These are phyloP conservation scores for Coffea humblotiana DNA, from an alignment of 305 asterid species.

Conservation along the genomic window DNA sequence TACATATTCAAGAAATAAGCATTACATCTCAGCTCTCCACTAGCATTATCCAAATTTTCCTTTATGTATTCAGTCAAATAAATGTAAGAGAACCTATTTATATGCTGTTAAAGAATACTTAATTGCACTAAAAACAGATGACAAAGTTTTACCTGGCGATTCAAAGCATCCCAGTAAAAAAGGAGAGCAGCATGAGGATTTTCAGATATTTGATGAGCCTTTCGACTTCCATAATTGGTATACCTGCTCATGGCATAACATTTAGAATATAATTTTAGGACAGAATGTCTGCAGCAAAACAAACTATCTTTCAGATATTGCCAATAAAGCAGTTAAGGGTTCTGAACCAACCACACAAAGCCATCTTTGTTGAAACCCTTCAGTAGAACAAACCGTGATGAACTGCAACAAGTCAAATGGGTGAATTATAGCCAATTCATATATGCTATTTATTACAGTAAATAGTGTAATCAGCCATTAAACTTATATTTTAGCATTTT, in stretches of 20 bases:
- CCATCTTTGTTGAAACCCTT: constrained; percentile 78
- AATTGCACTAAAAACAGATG: not conserved
- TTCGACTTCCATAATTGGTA: constrained; percentile 64
- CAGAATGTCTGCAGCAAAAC: not conserved
- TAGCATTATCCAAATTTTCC: not conserved
- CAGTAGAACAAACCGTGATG: constrained; percentile 89
- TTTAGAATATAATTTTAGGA: constrained; percentile 11
- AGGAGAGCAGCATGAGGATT: constrained; percentile 50
- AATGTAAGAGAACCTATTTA: not conserved
- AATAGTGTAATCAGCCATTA: not conserved
- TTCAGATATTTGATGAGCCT: constrained; percentile 42
- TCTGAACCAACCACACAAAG: constrained; percentile 75
- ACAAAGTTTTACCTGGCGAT: constrained; percentile 42
- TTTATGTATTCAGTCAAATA: not conserved
- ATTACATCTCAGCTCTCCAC: not conserved
- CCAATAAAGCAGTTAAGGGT: constrained; percentile 4
- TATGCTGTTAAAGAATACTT: not conserved
- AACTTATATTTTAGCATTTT: not conserved
- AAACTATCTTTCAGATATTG: constrained; percentile 13
- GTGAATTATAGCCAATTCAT: not conserved
- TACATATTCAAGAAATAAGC: not conserved
- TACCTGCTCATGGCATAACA: constrained; percentile 51
- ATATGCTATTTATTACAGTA: not conserved
- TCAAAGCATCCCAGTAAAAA: constrained; percentile 48
- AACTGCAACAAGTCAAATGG: constrained; percentile 43